Evolutionary conservation across 2,329 filamentous ascomycete genomes (phyloP), one percentile per base, ranked within the genome.

Genomic region (Talaromyces sp.): DNA sequence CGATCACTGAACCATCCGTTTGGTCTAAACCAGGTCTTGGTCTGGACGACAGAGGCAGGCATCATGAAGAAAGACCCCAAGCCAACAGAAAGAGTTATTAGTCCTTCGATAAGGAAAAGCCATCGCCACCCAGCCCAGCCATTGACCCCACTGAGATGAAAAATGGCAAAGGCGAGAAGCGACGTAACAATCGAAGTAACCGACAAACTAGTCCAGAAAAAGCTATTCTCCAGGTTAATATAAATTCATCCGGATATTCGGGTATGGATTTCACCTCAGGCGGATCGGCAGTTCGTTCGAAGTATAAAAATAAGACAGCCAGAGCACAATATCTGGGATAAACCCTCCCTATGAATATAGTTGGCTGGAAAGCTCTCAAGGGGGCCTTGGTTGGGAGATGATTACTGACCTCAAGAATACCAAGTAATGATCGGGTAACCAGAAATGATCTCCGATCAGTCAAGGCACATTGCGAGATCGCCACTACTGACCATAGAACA

Each of bases 1-100:
- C 68, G 70, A 17, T 54, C 49, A 43, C 52, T 56, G n/a, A 50
- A 57, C 38, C 85, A 86, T 56, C 82, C 81, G 46, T 77, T 78
- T 1, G 35, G 35, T 27, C 53, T 43, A 19, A 56, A 52, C 24
- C 41, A 56, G 5, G 35, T 29, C 11, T 32, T 38, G 0, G 84
- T 86, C 62, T 79, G 75, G 0, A 65, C 68, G 1, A 70, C 70
- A 0, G 66, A 63, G 0, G 72, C 68, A 0, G 77, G 73, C 65
- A 82, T 73, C 24, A 79, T 73, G 19, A 79, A 70, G 57, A 71
- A 80, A 1, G 77, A 73, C 2, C 35, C 19, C 13, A 56, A 19
- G 4, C 58, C 58, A 14, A 60, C 32, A 17, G 54, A 29, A 1
- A 35, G 19, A 7, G 58, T 60, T 13, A 60, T 51, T 2, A 60